phyloP scores from a whole-genome alignment of 1,139 yeast species.

The Hyphopichia wangnamkhiaoensis region DNA sequence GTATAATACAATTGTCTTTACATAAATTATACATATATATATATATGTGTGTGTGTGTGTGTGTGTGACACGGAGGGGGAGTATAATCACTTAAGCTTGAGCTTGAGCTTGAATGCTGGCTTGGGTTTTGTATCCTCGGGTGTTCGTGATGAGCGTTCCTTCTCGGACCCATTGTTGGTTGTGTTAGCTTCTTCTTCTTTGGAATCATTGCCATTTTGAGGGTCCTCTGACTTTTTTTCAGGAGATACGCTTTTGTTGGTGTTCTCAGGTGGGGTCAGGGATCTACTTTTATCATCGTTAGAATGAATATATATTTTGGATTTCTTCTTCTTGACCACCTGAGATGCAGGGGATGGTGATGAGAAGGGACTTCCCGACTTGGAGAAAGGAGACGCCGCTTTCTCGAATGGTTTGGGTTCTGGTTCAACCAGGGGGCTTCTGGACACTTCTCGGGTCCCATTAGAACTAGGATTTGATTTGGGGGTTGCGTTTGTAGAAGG shows the following conservation, averaged over 20 bases:
- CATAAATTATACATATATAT: too few species aligned
- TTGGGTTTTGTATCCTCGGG: slow-evolving; percentile 9
- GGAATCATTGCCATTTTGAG: background rate
- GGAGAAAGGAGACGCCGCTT: slow-evolving; percentile 15
- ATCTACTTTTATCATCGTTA: slow-evolving; percentile 9
- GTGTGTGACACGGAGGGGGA: too few species aligned
- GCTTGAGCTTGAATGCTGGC: slow-evolving; percentile 24
- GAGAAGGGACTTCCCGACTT: slow-evolving; percentile 27
- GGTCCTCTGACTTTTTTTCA: background rate
- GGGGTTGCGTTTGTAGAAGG: background rate
- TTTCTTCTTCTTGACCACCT: slow-evolving; percentile 17
- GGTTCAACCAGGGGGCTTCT: slow-evolving; percentile 18
- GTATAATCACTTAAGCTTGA: slow-evolving; percentile 19
- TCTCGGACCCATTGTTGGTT: too few species aligned
- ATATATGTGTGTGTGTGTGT: too few species aligned
- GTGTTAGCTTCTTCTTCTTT: background rate
- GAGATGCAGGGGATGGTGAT: slow-evolving; percentile 8
- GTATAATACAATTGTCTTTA: too few species aligned
- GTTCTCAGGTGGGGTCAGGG: slow-evolving; percentile 1
- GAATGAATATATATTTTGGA: slow-evolving; percentile 25
- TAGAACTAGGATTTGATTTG: background rate
- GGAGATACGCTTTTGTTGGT: background rate
- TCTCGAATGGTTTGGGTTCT: slow-evolving; percentile 9
- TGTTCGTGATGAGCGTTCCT: too few species aligned
- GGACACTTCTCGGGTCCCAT: slow-evolving; percentile 3